Percentiles rank a stretch among this genome's conserved stretches.
Evolutionary conservation across 2,329 filamentous ascomycete genomes (phyloP).

Genomic region (Penicillium sp.): DNA sequence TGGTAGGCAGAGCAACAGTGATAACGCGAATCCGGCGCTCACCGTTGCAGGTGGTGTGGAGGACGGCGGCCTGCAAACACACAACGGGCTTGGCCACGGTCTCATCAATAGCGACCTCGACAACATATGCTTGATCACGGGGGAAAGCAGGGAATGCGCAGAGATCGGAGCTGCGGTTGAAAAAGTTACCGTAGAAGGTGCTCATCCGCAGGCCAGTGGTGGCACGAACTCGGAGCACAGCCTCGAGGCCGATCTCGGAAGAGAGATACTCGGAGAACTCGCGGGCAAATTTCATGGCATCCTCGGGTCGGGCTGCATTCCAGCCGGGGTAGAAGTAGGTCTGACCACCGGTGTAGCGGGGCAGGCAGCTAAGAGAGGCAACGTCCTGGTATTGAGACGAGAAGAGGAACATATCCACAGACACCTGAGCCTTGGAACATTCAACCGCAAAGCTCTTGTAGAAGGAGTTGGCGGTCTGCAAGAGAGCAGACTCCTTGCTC

Average conservation of each 20-base stretch:
- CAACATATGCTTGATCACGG: constrained; percentile 94
- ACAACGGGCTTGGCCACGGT: constrained; percentile 87
- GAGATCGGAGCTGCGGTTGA: constrained; percentile 95
- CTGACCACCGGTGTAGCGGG: constrained; percentile 93
- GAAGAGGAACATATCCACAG: constrained; percentile 97
- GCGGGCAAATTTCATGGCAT: constrained; percentile 95
- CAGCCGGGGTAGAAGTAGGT: constrained; percentile 99
- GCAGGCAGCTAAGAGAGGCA: constrained; percentile 90
- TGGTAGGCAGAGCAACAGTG: constrained; percentile 90
- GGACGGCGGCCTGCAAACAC: constrained; percentile 88
- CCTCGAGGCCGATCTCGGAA: constrained; percentile 92
- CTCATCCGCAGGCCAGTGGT: constrained; percentile 95
- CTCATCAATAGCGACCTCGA: constrained; percentile 97
- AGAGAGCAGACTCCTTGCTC: constrained; percentile 80
- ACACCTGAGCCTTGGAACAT: constrained; percentile 98
- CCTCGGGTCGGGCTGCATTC: constrained; percentile 90
- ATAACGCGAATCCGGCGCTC: constrained; percentile 93
- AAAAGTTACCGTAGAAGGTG: constrained; percentile 99
- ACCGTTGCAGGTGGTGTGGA: constrained; percentile 97
- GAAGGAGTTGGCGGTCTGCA: constrained; percentile 93
- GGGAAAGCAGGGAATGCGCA: constrained; percentile 98
- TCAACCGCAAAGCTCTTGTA: constrained; percentile 99
- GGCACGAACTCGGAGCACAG: constrained; percentile 90
- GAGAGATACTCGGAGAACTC: constrained; percentile 98
- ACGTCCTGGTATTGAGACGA: constrained; percentile 97